These are phyloP conservation scores for Colletotrichum horii DNA, from an alignment of 2,329 filamentous ascomycete species.

Conservation along the genomic window DNA sequence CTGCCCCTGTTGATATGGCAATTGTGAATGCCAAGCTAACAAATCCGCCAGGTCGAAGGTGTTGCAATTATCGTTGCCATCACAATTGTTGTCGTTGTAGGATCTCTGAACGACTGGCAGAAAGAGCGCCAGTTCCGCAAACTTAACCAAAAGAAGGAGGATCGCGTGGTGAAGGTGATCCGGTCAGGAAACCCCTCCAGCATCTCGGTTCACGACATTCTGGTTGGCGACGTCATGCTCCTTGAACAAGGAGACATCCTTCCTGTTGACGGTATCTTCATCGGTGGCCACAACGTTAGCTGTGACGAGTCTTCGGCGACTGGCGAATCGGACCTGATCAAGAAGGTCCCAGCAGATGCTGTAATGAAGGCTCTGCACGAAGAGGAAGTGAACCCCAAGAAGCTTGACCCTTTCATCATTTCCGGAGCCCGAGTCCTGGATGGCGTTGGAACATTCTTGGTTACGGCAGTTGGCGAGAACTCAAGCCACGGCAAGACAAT, in stretches of 20 bases:
- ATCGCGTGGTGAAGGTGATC: constrained; percentile 74
- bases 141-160: constrained; percentile 80
- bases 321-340: constrained; percentile 75
- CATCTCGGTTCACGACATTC: constrained; percentile 72
- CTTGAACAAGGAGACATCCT: constrained; percentile 78
- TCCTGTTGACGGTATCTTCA: constrained; percentile 73
- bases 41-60: constrained; percentile 73
- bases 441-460: constrained; percentile 22
- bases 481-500: constrained; percentile 25
- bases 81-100: constrained; percentile 75
- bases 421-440: constrained; percentile 79
- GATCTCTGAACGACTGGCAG: constrained; percentile 82
- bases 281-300: constrained; percentile 56
- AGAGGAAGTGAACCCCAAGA: constrained; percentile 43
- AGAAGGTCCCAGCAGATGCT: constrained; percentile 66
- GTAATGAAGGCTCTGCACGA: constrained; percentile 61
- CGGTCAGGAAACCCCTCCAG: constrained; percentile 74
- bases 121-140: constrained; percentile 84
- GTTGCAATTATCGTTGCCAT: constrained; percentile 83
- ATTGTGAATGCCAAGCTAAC: neutral
- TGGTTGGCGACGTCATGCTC: constrained; percentile 77
- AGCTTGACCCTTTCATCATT: constrained; percentile 81
- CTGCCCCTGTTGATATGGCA: neutral
- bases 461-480: constrained; percentile 25
- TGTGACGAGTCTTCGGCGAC: constrained; percentile 78